Evolutionary conservation across 345 rosid genomes (phyloP).

Genomic region (Noccaea caerulescens): DNA sequence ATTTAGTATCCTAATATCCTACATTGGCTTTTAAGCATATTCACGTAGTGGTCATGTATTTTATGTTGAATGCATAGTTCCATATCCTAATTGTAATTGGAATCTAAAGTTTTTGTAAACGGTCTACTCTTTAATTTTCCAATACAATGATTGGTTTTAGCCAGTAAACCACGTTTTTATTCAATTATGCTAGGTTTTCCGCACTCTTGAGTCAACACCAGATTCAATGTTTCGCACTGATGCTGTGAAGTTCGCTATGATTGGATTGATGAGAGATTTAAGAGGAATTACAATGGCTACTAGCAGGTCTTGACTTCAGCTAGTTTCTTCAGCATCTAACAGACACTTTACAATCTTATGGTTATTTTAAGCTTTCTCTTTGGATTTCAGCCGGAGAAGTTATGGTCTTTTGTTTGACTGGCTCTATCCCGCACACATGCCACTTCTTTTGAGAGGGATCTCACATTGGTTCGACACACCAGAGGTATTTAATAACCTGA

Average conservation of each 20-base stretch:
- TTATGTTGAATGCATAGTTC: conserved; percentile 19
- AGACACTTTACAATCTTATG: conserved; percentile 19
- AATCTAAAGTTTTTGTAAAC: not conserved
- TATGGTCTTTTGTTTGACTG: conserved; percentile 95
- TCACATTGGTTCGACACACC: conserved; percentile 97
- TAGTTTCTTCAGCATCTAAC: conserved; percentile 27
- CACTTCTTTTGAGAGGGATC: conserved; percentile 88
- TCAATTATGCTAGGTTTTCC: conserved; percentile 63
- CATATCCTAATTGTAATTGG: not conserved
- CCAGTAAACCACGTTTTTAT: conserved; percentile 25
- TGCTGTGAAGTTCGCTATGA: conserved; percentile 83
- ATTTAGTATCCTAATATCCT: conserved; percentile 1
- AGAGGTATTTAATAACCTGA: conserved; percentile 62
- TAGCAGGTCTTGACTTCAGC: conserved; percentile 59
- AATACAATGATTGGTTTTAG: conserved; percentile 8
- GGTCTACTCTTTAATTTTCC: not conserved
- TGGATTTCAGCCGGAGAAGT: conserved; percentile 80
- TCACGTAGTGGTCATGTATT: conserved; percentile 17
- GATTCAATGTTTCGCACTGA: conserved; percentile 89
- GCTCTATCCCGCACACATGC: conserved; percentile 96
- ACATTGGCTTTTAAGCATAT: conserved; percentile 5
- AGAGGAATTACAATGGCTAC: conserved; percentile 99
- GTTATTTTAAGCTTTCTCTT: conserved; percentile 20
- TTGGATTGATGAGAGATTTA: conserved; percentile 97
- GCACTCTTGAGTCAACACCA: conserved; percentile 85